Percentiles rank a stretch among this genome's conserved stretches.
Conservation (phyloP, 2,329 filamentous ascomycete genomes). For the Scedosporium dehoogii region DNA sequence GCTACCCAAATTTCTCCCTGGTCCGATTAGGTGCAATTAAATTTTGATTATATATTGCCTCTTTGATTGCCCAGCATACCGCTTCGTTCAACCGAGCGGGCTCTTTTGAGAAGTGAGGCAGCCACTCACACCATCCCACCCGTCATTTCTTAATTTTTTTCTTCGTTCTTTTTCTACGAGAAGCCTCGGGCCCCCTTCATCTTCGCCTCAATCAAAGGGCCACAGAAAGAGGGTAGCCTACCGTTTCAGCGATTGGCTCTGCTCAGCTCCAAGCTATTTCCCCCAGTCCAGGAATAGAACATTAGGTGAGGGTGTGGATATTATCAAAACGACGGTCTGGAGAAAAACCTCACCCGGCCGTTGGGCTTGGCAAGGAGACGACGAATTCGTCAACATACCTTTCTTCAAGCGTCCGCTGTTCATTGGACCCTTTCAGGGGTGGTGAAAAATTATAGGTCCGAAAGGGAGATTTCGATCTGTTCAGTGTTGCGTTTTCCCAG, state of each 20-base stretch:
- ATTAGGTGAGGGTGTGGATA: slow-evolving; percentile 1
- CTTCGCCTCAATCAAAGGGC: no score
- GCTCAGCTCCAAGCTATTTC: no score
- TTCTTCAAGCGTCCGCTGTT: no score
- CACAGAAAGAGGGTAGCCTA: no score
- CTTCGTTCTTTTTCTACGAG: neutral
- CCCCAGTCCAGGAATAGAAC: neutral
- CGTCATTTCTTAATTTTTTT: neutral
- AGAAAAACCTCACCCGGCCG: neutral
- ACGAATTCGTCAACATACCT: no score
- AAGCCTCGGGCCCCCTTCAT: no score
- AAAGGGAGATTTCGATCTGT: no score
- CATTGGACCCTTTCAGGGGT: no score
- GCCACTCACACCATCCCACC: neutral
- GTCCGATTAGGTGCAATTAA: slow-evolving; percentile 1
- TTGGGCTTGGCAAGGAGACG: no score
- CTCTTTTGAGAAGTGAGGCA: neutral
- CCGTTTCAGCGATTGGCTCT: no score
- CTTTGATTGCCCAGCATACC: neutral
- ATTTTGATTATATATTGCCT: neutral
- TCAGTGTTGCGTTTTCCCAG: no score
- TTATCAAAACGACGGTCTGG: neutral
- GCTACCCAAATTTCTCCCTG: neutral
- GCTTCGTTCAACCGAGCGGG: neutral
- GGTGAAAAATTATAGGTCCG: no score